phyloP scores from a whole-genome alignment of 2,329 filamentous ascomycete genomes.

The Diaporthe vaccinii region DNA sequence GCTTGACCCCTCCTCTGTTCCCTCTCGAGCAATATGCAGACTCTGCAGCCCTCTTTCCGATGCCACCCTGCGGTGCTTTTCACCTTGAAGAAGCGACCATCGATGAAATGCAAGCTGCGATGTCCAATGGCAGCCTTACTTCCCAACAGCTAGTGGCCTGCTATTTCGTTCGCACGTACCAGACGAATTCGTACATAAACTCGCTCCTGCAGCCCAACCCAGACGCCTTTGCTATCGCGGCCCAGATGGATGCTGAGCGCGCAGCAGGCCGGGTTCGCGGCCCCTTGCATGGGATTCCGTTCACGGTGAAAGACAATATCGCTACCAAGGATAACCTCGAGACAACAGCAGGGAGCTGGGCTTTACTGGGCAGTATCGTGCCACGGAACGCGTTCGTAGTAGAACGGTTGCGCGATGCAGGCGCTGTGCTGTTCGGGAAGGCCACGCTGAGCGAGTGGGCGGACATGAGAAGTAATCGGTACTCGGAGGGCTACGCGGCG shows the following conservation, averaged over 20 bases:
- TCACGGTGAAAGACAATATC: constrained; percentile 82
- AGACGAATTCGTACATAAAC: constrained; percentile 75
- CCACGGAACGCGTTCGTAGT: constrained; percentile 79
- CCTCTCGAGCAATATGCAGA: constrained; percentile 54
- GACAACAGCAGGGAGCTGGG: constrained; percentile 79
- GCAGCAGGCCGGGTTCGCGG: constrained; percentile 68
- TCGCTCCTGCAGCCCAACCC: constrained; percentile 77
- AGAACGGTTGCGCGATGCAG: constrained; percentile 70
- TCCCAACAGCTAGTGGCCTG: constrained; percentile 71
- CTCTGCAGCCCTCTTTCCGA: constrained; percentile 66
- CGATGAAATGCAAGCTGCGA: constrained; percentile 73
- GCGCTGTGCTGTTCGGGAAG: constrained; percentile 79
- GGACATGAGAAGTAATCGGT: constrained; percentile 76
- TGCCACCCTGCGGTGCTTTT: constrained; percentile 72
- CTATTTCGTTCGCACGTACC: constrained; percentile 71
- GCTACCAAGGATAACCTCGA: constrained; percentile 78
- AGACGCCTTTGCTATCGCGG: constrained; percentile 74
- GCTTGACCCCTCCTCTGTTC: constrained; percentile 49
- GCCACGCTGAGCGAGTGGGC: constrained; percentile 82
- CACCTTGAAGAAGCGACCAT: constrained; percentile 78
- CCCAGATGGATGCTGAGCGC: constrained; percentile 72
- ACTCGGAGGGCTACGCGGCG: constrained; percentile 74
- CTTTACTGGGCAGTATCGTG: constrained; percentile 74
- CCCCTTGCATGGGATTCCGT: constrained; percentile 81
- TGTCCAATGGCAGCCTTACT: constrained; percentile 68